phyloP scores from a whole-genome alignment of 768 basidiomycete genomes.

The Kwoniella botswanensis region DNA sequence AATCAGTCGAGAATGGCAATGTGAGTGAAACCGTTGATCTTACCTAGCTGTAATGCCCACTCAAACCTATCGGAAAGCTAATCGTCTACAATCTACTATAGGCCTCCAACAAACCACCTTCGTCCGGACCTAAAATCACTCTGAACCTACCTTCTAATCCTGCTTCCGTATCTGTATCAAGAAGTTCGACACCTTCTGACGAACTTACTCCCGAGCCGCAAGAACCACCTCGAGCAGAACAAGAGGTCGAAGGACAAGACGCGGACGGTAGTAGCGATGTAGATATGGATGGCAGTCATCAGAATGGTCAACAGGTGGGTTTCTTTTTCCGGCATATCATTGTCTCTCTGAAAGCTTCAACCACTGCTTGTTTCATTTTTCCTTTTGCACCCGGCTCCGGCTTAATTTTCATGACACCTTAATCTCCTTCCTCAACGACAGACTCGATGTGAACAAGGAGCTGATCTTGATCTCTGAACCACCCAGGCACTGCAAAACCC shows the following conservation, averaged over 20 bases:
- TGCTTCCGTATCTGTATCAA: conserved; percentile 14
- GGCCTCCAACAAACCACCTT: conserved; percentile 10
- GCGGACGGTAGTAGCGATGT: conserved; percentile 16
- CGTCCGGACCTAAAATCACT: conserved; percentile 24
- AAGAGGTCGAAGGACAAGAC: conserved; percentile 22
- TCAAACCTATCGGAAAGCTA: no score
- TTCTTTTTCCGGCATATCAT: neutral
- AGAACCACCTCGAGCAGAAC: conserved; percentile 11
- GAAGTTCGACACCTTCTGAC: conserved; percentile 27
- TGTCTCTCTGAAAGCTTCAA: no score
- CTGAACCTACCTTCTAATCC: conserved; percentile 25
- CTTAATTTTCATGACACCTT: no score
- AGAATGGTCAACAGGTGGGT: conserved; percentile 16
- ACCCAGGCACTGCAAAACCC: neutral
- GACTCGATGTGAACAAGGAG: no score
- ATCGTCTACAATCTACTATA: neutral
- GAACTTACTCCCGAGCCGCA: conserved; percentile 44
- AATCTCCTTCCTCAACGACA: no score
- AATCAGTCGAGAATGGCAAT: neutral
- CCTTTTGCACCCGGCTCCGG: neutral
- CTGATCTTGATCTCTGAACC: no score
- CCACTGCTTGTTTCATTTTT: neutral
- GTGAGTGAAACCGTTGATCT: no score
- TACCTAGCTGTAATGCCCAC: no score
- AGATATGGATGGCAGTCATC: conserved; percentile 12